Evolutionary conservation across 2,329 filamentous ascomycete genomes (phyloP), one percentile per base, ranked within the genome.

Genomic region (Penicillium sclerotigenum): DNA sequence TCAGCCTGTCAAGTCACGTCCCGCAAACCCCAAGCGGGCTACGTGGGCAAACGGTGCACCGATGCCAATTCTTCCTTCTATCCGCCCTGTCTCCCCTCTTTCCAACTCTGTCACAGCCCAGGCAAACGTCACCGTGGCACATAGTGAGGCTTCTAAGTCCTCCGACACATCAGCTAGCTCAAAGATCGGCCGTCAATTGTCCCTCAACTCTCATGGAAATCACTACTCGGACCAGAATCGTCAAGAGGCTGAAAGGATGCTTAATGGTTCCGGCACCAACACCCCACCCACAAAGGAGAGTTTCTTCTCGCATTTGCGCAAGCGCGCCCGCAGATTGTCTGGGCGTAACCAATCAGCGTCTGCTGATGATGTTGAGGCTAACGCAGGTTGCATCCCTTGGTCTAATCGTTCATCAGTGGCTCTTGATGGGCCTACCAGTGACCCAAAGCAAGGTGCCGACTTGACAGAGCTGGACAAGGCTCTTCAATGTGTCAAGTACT

Each of bases 221-320:
- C 89, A 97, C 76, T 97, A 97, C 72, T 84, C 91, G 28, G 92
- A 97, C 68, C 79, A 90, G 62, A 91, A 96, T 71, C 84, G 93
- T 53, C 90, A 93, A 75, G 91, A 97, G 74, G 91, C 93, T 14
- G 93, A 97, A 74, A 84, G 90, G 60, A 91, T 91, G 36, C 81
- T 97, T 43, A 97, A 91, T 70, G 94, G 92, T 51, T 87, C 88
- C 66, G 83, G 82, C 33, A 89, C 87, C 22, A 79, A 92, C 24
- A 86, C 83, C 16, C 94, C 91, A 6, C 90, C 87, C 0, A 87
- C 83, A 66, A 89, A 95, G 70, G 94, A 99, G 73, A 91, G 94
- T 74, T 99, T 99, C 80, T 99, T 99, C 77, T 97, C 94, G 0
- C 94, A 99, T 71, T 82, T 99, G 8, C 85, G 94, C 54, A 99